phyloP scores from a whole-genome alignment of 208 protist genomes.

The Trypanosomatidae sp. region DNA sequence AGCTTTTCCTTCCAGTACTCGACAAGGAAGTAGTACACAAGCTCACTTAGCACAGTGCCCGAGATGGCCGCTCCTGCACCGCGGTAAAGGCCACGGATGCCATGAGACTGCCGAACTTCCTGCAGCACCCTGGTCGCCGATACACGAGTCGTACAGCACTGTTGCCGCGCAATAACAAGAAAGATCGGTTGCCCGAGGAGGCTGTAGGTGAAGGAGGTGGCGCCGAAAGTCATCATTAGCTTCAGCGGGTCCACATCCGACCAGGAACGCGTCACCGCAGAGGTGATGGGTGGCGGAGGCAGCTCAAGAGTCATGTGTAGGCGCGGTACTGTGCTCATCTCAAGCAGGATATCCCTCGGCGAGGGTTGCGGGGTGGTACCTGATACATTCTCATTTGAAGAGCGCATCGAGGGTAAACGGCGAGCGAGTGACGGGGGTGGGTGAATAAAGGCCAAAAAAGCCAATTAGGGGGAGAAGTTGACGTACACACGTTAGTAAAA shows the following conservation, averaged over 20 bases:
- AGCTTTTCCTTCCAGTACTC: slow-evolving; percentile 82
- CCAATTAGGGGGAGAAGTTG: not conserved
- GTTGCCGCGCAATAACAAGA: slow-evolving; percentile 76
- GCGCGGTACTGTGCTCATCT: slow-evolving; percentile 15
- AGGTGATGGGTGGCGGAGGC: slow-evolving; percentile 34
- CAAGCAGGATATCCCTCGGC: slow-evolving; percentile 11
- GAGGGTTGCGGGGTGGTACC: slow-evolving; percentile 7
- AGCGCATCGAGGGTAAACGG: slow-evolving; percentile 6
- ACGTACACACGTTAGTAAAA: not conserved
- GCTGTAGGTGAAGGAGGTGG: slow-evolving; percentile 70
- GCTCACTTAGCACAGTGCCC: slow-evolving; percentile 75
- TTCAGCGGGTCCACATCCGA: slow-evolving; percentile 67
- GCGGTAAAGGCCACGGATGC: slow-evolving; percentile 62
- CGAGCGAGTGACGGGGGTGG: not conserved
- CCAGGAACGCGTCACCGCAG: slow-evolving; percentile 78
- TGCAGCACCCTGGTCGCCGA: slow-evolving; percentile 40
- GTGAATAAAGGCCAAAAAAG: not conserved
- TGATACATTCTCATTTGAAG: not conserved
- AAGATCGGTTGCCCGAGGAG: slow-evolving; percentile 72
- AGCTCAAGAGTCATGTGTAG: slow-evolving; percentile 25
- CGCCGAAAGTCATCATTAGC: slow-evolving; percentile 64
- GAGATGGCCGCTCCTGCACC: slow-evolving; percentile 58
- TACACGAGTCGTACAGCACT: slow-evolving; percentile 50
- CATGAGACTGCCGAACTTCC: slow-evolving; percentile 47
- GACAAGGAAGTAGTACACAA: slow-evolving; percentile 73